Base-by-base conservation (phyloP, 2,329 filamentous ascomycete species). In the Diaporthe sp. region DNA sequence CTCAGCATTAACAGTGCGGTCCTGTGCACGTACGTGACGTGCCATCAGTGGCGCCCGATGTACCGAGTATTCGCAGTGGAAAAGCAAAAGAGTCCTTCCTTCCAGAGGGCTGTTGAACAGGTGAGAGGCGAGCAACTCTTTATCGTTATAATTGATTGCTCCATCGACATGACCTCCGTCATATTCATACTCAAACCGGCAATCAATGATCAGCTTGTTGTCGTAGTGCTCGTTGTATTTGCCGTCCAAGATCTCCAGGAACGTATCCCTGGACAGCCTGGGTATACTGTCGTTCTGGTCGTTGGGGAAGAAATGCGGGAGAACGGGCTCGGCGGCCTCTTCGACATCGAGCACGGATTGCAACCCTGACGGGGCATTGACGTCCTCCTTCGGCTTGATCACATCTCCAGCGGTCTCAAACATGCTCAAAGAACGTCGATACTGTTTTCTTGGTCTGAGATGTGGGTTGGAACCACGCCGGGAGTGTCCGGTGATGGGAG, bases 51-150 rank as follows among this genome's bases (percentile, higher is more conserved):
- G 97, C 61, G 97, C 97, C 77, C 97, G 94, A 84, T 98, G 96
- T 53, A 95, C 96, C 46, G 97, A 98, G 86, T 98, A 99, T 86
- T 99, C 97, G 90, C 97, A 99, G 86, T 99, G 97, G 80, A 99
- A 95, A 79, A 99, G 92, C 77, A 99, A 86, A 15, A 98, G 88
- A 0, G 95, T 97, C 79, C 92, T 93, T 68, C 93, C 90, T 62
- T 90, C 86, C 80, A 93, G 91, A 25, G 89, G 88, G 31, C 87
- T 89, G 74, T 91, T 86, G 84, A 99, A 98, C 67, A 99, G 90
- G 79, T 96, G 92, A 73, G 88, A 88, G 12, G 95, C 92, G 75
- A 99, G 89, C 76, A 94, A 87, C 81, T 99, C 96, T 85, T 98
- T 98, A 87, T 98, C 95, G 85, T 98, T 98, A 88, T 95, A 97